These are phyloP conservation scores for Lippia alba DNA, from an alignment of 305 asterid species.

Conservation along the genomic window DNA sequence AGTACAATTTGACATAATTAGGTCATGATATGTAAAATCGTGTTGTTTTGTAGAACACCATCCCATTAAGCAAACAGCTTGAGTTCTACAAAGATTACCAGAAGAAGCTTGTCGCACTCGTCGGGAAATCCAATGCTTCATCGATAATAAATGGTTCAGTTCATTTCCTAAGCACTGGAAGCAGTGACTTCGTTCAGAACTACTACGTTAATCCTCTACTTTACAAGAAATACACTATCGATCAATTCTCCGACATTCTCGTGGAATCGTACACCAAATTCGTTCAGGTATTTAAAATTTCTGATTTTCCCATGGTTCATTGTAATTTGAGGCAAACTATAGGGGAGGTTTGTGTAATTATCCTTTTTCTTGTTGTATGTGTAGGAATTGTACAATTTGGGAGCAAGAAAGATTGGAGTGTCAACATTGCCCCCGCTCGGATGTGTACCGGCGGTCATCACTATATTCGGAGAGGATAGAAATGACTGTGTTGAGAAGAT, in stretches of 20 bases:
- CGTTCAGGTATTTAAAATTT: constrained; percentile 52
- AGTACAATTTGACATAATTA: no score
- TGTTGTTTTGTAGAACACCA: constrained; percentile 50
- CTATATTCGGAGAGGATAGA: constrained; percentile 74
- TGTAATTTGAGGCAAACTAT: background rate
- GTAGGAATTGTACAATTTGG: constrained; percentile 68
- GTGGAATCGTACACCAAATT: constrained; percentile 59
- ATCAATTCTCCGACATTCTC: constrained; percentile 78
- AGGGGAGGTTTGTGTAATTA: background rate
- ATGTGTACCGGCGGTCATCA: constrained; percentile 82
- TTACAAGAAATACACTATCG: constrained; percentile 66
- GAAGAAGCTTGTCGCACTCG: constrained; percentile 57
- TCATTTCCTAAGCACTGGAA: constrained; percentile 75
- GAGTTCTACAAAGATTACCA: constrained; percentile 76
- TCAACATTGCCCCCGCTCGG: constrained; percentile 90
- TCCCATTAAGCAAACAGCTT: constrained; percentile 76
- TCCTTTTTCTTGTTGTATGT: background rate
- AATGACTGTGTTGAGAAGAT: constrained; percentile 69
- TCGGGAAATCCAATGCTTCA: constrained; percentile 77
- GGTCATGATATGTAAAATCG: background rate
- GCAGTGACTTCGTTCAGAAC: constrained; percentile 90
- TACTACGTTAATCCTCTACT: constrained; percentile 78
- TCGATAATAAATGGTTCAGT: constrained; percentile 72
- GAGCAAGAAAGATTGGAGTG: constrained; percentile 91
- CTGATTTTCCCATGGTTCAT: background rate